A percentile compares a stretch with the other conserved stretches of the same genome.
Conservation (phyloP, 2,329 filamentous ascomycete genomes). For the Epichloe glyceriae region DNA sequence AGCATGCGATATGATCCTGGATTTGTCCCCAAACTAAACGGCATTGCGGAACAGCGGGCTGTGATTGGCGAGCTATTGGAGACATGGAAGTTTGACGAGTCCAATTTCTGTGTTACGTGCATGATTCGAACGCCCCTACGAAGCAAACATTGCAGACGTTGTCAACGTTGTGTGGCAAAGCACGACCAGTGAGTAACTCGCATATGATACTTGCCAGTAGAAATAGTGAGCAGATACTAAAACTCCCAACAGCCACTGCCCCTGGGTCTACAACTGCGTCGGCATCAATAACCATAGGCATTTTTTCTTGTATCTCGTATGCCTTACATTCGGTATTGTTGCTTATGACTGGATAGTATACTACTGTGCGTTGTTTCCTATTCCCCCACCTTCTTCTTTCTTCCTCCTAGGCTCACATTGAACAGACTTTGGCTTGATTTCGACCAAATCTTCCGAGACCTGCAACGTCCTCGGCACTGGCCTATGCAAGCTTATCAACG, state of each 20-base stretch:
- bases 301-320: slow-evolving; percentile 82
- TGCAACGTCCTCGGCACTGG: slow-evolving; percentile 68
- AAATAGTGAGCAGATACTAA: neutral
- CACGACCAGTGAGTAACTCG: slow-evolving; percentile 69
- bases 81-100: slow-evolving; percentile 81
- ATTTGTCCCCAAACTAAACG: slow-evolving; percentile 80
- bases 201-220: neutral
- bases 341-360: slow-evolving; percentile 60
- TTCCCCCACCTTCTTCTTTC: neutral
- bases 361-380: slow-evolving; percentile 41
- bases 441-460: slow-evolving; percentile 34
- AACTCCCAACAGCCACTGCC: slow-evolving; percentile 62
- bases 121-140: slow-evolving; percentile 88
- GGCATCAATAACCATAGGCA: slow-evolving; percentile 93
- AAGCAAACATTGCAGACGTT: slow-evolving; percentile 91
- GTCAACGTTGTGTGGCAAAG: slow-evolving; percentile 84
- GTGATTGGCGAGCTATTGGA: slow-evolving; percentile 78
- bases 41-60: slow-evolving; percentile 78
- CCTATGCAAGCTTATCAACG: slow-evolving; percentile 64
- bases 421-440: slow-evolving; percentile 51
- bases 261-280: slow-evolving; percentile 95
- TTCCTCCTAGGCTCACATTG: neutral
- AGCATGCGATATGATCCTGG: slow-evolving; percentile 85
- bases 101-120: slow-evolving; percentile 86
- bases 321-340: slow-evolving; percentile 61